Percentiles rank a stretch among this genome's conserved stretches.
These are phyloP conservation scores for Juglanconis juglandina DNA, from an alignment of 2,329 filamentous ascomycete genomes.

Conservation along the genomic window DNA sequence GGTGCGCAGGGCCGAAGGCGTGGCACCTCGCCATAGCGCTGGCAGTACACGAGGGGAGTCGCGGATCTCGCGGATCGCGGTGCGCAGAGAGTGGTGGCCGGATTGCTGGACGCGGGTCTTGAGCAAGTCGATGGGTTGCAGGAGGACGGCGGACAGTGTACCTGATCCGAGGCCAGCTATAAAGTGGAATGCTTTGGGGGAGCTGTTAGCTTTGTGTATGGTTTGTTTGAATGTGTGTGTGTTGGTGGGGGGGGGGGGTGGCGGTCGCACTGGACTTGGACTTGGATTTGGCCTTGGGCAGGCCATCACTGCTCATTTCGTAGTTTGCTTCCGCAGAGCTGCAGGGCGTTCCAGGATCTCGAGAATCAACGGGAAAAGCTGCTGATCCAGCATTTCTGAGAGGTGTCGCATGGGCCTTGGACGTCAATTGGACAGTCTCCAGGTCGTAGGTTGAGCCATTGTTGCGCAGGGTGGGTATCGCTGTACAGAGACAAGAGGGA, in stretches of 20 bases:
- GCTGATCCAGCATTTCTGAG: conserved; percentile 14
- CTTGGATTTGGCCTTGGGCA: conserved; percentile 28
- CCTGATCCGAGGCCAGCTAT: conserved; percentile 83
- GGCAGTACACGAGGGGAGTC: conserved; percentile 60
- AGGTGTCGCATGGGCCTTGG: background rate
- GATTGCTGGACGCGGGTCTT: conserved; percentile 96
- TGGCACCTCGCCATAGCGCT: conserved; percentile 85
- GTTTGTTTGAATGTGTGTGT: background rate
- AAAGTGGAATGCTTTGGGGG: conserved; percentile 73
- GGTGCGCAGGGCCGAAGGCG: conserved; percentile 89
- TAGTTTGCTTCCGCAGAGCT: conserved; percentile 12
- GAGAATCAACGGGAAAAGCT: background rate
- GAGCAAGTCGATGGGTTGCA: conserved; percentile 92
- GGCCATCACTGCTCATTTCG: conserved; percentile 32
- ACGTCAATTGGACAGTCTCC: background rate
- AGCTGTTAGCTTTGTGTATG: conserved; percentile 1
- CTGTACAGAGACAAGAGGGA: background rate
- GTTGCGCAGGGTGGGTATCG: background rate
- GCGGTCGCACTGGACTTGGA: conserved; percentile 32
- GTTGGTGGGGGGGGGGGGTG: background rate
- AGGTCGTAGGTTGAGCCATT: conserved; percentile 9
- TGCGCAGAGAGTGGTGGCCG: conserved; percentile 63
- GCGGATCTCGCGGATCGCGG: conserved; percentile 68
- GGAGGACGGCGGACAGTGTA: conserved; percentile 79
- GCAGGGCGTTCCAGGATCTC: background rate